Base-by-base conservation (phyloP, 2,329 filamentous ascomycete species). In the Xylaria sp. region DNA sequence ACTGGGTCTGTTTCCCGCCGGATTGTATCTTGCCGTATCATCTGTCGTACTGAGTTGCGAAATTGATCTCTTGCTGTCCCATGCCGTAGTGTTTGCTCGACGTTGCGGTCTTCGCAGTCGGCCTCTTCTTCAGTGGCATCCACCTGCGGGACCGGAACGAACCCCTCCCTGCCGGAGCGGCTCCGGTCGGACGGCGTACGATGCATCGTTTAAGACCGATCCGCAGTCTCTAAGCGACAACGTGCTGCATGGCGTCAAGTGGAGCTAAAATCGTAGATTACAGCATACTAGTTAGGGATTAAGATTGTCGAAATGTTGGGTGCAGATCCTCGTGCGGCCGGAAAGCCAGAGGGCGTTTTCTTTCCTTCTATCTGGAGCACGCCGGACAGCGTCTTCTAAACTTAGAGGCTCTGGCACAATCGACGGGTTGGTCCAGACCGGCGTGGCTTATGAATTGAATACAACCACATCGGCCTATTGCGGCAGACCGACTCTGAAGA, bases 91-190 rank as follows among this genome's bases (percentile, higher is more conserved):
- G 37, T 26, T 16, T 54, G 41, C 9, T 38, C 42, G n/a, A 41
- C n/a, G 2, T 46, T 24, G 17, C 48, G 47, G 11, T 40, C 48
- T 29, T 56, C 44, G 18, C 19, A 37, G 20, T 56, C 46, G 19
- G 41, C 22, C 37, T 42, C 37, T 16, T 58, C 42, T 2, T 52
- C 54, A 9, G 56, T 49, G 19, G 37, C 34, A n/a, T 67, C 65
- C 22, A 21, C 48, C 46, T 66, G 66, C 11, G 59, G 52, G 47
- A 67, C 41, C 40, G 48, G 57, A 22, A 34, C 47, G 24, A 67
- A 67, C 17, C 52, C 56, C 16, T 44, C 43, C 21, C 50, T 39
- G 22, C 49, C 52, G 34, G 29, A 24, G 9, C 52, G 51, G 40
- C 21, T 11, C 55, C 56, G 46, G 37, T 47, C 53, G 34, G 50